Base-by-base conservation (phyloP, 257 asterid species). In the Gynochthodes officinalis region DNA sequence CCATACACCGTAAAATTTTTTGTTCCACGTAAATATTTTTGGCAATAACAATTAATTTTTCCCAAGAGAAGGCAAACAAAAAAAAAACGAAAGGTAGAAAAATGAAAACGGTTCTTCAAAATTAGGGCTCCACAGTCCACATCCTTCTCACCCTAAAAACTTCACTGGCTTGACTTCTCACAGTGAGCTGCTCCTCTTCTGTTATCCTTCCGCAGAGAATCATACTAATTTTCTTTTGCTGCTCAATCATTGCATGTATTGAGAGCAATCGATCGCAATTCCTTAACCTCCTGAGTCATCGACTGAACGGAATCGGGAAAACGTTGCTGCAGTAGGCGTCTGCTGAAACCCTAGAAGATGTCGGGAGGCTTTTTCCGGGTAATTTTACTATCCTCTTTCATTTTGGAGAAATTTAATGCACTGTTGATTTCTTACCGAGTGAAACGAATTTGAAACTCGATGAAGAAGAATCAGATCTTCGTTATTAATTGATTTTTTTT, bases 301-400 rank as follows among this genome's bases (percentile, higher is more conserved):
- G 13, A n/a, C 64, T 69, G 21, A 13, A n/a, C 4, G 54, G 19
- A 70, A 6, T 55, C 54, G 53, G 9, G 65, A 54, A 16, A 7
- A 1, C 49, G 30, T 27, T 18, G 50, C 55, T 3, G 66, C 43
- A 25, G 50, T 7, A 23, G 55, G 35, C 50, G 25, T 32, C 62
- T 28, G 35, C 77, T 37, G 48, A 83, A 89, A 88, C 96, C 98
- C 94, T 86, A 86, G 83, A 78, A 80, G 70, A 92, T 92, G 96
- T 92, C 98, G 64, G 96, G 97, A 79, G 97, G 97, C 57, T 92
- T 92, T 80, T 92, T 92, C 83, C 88, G 97, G 91, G 97, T 92
- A 89, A 58, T 2, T 14, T 68, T 42, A 15, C 7, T 6, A 46
- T 69, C 30, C 54, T 52, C 13, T 19, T 25, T 65, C 72, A 23